These are phyloP conservation scores for Pluteus cervinus DNA, from an alignment of 768 basidiomycete species.

Conservation along the genomic window DNA sequence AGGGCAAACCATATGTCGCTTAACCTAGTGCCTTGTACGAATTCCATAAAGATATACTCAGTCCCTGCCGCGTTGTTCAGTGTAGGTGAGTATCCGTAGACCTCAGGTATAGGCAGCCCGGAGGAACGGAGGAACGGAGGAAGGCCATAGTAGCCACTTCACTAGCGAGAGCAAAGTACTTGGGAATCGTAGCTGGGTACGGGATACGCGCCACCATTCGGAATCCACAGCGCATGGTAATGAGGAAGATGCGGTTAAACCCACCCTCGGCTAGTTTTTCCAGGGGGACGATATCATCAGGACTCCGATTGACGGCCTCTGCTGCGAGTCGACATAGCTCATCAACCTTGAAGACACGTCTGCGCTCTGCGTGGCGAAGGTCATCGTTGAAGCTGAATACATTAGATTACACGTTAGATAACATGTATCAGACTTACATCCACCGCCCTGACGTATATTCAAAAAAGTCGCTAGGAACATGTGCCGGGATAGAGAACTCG, in stretches of 20 bases:
- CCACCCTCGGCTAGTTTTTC: conserved; percentile 42
- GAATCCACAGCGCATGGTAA: conserved; percentile 28
- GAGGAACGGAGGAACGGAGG: conserved; percentile 30
- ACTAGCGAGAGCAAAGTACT: conserved; percentile 33
- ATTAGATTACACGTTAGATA: conserved; percentile 20
- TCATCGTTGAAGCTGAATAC: conserved; percentile 32
- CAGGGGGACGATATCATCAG: background rate
- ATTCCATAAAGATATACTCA: conserved; percentile 43
- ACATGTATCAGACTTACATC: conserved; percentile 32
- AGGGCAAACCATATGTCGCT: conserved; percentile 35
- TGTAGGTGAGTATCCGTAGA: conserved; percentile 36
- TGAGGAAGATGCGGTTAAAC: conserved; percentile 33
- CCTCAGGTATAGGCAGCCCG: conserved; percentile 33
- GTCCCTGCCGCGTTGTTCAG: conserved; percentile 33
- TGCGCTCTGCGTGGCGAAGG: conserved; percentile 43
- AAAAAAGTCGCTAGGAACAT: conserved; percentile 28
- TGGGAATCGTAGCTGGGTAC: conserved; percentile 28
- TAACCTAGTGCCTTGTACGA: conserved; percentile 31
- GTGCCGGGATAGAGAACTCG: conserved; percentile 22
- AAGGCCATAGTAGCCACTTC: conserved; percentile 41
- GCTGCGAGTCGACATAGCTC: conserved; percentile 29
- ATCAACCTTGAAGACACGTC: conserved; percentile 22
- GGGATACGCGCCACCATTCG: conserved; percentile 37
- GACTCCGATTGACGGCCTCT: conserved; percentile 25
- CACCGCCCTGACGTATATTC: conserved; percentile 36